Conservation (phyloP, 768 basidiomycete genomes). For the Hypholoma fasciculare region DNA sequence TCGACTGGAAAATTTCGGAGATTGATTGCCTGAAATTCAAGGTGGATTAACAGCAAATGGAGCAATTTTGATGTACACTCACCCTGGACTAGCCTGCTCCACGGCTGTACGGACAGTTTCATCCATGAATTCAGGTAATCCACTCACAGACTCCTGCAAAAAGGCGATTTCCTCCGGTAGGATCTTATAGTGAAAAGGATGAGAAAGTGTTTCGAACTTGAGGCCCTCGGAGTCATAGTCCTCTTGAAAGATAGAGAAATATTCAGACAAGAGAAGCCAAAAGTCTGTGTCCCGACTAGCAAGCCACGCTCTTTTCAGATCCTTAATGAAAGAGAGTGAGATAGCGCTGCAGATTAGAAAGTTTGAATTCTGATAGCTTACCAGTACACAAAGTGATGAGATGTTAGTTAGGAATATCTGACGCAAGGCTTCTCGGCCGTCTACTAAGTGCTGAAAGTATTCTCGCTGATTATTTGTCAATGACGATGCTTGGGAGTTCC, state of each 20-base stretch:
- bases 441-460: constrained; percentile 19
- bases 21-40: constrained; percentile 19
- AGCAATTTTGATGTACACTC: neutral
- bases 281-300: constrained; percentile 30
- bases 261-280: constrained; percentile 40
- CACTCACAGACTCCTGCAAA: constrained; percentile 9
- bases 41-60: neutral
- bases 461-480: constrained; percentile 18
- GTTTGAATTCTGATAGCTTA: constrained; percentile 14
- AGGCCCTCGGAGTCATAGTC: neutral
- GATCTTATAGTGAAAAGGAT: constrained; percentile 19
- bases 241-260: constrained; percentile 33
- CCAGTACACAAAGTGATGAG: constrained; percentile 25
- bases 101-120: constrained; percentile 22
- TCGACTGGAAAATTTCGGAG: constrained; percentile 10
- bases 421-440: constrained; percentile 20
- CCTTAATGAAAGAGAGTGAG: constrained; percentile 19
- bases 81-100: constrained; percentile 13
- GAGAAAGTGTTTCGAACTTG: constrained; percentile 3
- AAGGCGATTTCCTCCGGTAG: constrained; percentile 13
- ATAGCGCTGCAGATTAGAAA: neutral
- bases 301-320: constrained; percentile 34
- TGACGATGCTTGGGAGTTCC: neutral
- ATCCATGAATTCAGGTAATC: constrained; percentile 11
- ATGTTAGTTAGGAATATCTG: constrained; percentile 33